Evolutionary conservation across 805 yeast species (phyloP).

Genomic region (Pichia exigua): DNA sequence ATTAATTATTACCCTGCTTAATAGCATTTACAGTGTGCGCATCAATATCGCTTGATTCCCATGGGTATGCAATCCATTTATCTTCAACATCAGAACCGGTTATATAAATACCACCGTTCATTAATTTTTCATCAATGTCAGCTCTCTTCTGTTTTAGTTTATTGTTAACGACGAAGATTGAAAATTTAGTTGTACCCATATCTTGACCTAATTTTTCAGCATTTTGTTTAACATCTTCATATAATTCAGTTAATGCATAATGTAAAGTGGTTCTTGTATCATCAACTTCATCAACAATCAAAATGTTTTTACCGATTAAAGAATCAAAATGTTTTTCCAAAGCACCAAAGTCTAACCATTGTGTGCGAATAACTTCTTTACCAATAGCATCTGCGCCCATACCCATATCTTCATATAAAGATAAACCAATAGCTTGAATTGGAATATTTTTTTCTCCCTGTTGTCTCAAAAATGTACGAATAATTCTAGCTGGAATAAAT

Average conservation of each 20-base stretch:
- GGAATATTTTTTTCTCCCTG: slow-evolving; percentile 59
- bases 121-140: slow-evolving; percentile 53
- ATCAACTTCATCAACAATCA: slow-evolving; percentile 87
- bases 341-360: slow-evolving; percentile 82
- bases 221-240: slow-evolving; percentile 54
- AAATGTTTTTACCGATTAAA: slow-evolving; percentile 69
- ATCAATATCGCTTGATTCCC: slow-evolving; percentile 83
- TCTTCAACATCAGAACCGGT: slow-evolving; percentile 73
- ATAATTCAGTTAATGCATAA: slow-evolving; percentile 71
- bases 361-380: slow-evolving; percentile 77
- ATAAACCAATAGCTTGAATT: slow-evolving; percentile 62
- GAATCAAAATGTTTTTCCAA: slow-evolving; percentile 62
- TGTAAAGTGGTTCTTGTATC: slow-evolving; percentile 87
- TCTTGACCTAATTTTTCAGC: slow-evolving; percentile 52
- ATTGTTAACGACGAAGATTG: slow-evolving; percentile 77
- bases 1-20: slow-evolving; percentile 52
- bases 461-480: slow-evolving; percentile 53
- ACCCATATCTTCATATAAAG: slow-evolving; percentile 52
- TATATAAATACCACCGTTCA: slow-evolving; percentile 57
- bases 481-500: slow-evolving; percentile 59
- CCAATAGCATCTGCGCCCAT: slow-evolving; percentile 51
- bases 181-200: slow-evolving; percentile 56
- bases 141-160: slow-evolving; percentile 78
- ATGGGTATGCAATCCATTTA: slow-evolving; percentile 83
- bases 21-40: slow-evolving; percentile 59